Evolutionary conservation across 371 early-diverging fungal species (phyloP).

Genomic region (Mucor circinelloides): DNA sequence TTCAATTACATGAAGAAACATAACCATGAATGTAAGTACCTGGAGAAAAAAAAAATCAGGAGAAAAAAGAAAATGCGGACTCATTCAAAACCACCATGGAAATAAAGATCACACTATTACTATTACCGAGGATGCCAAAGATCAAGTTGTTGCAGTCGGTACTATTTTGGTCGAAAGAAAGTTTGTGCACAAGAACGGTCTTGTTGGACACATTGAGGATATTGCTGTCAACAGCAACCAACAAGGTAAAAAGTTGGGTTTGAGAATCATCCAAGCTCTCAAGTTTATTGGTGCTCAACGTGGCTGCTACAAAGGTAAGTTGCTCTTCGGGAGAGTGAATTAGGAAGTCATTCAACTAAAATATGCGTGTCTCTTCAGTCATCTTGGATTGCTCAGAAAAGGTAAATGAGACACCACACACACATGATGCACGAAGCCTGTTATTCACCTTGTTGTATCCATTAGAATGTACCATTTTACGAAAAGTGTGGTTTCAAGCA

Average conservation of each 20-base stretch:
- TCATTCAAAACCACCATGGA: not conserved
- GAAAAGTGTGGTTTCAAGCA: constrained; percentile 55
- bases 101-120: constrained; percentile 73
- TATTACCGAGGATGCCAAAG: constrained; percentile 72
- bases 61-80: not conserved
- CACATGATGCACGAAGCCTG: not conserved
- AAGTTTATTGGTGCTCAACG: constrained; percentile 63
- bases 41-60: not conserved
- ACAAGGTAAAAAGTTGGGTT: constrained; percentile 90
- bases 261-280: constrained; percentile 74
- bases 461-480: constrained; percentile 53
- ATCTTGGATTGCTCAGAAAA: constrained; percentile 57
- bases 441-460: not conserved
- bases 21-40: constrained; percentile 69
- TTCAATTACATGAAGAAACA: constrained; percentile 75
- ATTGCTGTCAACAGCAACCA: constrained; percentile 93
- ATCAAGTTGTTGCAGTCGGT: constrained; percentile 88
- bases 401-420: not conserved
- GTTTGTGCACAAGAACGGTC: constrained; percentile 87
- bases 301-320: constrained; percentile 69
- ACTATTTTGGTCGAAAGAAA: constrained; percentile 96
- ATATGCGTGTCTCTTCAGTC: constrained; percentile 15
- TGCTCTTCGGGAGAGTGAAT: not conserved
- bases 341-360: not conserved
- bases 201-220: constrained; percentile 88